Evolutionary conservation across 345 rosid genomes (phyloP), one percentile per base, ranked within the genome.

Genomic region (Citrus sp.): DNA sequence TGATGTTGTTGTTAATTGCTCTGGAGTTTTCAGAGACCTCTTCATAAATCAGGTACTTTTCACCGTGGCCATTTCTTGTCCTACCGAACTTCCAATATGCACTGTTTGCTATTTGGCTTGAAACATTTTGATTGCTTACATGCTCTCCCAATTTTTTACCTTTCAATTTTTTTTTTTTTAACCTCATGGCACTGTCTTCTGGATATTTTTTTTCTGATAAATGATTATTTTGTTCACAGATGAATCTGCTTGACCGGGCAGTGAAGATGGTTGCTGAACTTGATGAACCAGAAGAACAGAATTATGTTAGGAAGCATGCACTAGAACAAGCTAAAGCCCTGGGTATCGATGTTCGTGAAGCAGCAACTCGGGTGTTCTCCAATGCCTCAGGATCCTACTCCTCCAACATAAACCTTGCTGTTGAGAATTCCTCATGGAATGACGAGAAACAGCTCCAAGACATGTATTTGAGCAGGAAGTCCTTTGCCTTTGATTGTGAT

Each of bases 381-480:
- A 96, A 96, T 77, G 97, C 99, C 49, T 96, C 98, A 0, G 99
- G 99, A 51, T 96, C 99, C 4, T 96, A 94, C 88, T 96, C 99
- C 74, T 90, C 99, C 6, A 96, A 92, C 82, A 85, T 96, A 73
- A 94, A 89, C 74, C 95, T 96, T 75, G 99, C 98, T 14, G 97
- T 96, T 27, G 99, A 94, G 86, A 96, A 96, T 82, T 96, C 99
- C 72, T 89, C 98, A 1, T 96, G 99, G 99, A 96, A 94, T 78
- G 98, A 96, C n/a, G 98, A 96, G 94, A 94, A 92, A 83, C 97
- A 96, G 86, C 99, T 96, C 77, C 99, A 96, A 75, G 99, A 96
- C 88, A 96, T 96, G 99, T 96, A 96, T 79, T 78, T 96, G 90
- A 92, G 99, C 89, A 81, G 99, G 54, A 96, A 96, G 80, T 96